Evolutionary conservation across 2,329 filamentous ascomycete genomes (phyloP).

Genomic region (Neofusicoccum ribis): DNA sequence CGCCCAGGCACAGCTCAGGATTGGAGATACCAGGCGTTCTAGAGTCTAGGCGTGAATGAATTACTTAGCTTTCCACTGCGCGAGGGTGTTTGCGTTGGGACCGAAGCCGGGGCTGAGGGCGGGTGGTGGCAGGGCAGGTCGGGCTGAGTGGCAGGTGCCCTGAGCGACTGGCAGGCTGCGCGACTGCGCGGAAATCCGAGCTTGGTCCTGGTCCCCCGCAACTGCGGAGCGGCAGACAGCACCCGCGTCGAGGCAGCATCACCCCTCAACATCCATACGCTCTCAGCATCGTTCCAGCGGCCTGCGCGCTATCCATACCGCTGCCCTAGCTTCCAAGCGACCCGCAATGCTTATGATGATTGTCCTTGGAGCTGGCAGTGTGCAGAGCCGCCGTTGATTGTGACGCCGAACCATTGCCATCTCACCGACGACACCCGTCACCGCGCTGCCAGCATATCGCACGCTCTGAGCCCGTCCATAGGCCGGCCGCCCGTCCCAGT

Average conservation of each 20-base stretch:
- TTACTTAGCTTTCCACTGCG: background rate
- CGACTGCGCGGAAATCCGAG: conserved; percentile 1
- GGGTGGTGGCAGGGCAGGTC: background rate
- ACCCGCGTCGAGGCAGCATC: conserved; percentile 14
- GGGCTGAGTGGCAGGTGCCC: background rate
- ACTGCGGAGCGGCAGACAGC: conserved; percentile 12
- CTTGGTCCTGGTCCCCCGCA: conserved; percentile 16
- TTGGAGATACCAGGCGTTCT: conserved; percentile 19
- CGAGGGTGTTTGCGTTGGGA: background rate
- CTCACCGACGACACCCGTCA: conserved; percentile 14
- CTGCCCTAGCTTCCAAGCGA: background rate
- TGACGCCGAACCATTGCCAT: conserved; percentile 14
- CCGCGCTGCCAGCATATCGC: conserved; percentile 19
- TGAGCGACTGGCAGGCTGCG: background rate
- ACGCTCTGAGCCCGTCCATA: conserved; percentile 11
- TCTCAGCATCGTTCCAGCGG: conserved; percentile 7
- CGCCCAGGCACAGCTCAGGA: conserved; percentile 14
- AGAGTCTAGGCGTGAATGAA: conserved; percentile 11
- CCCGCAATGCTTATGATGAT: conserved; percentile 20
- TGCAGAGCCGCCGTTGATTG: conserved; percentile 20
- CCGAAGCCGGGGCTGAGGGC: background rate
- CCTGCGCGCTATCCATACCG: conserved; percentile 7
- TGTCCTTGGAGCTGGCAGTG: conserved; percentile 20
- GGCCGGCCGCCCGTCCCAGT: background rate
- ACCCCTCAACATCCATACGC: conserved; percentile 14